Percentiles rank a stretch among this genome's conserved stretches.
Evolutionary conservation across 345 rosid genomes (phyloP).

Genomic region (Rhodamnia rubescens): DNA sequence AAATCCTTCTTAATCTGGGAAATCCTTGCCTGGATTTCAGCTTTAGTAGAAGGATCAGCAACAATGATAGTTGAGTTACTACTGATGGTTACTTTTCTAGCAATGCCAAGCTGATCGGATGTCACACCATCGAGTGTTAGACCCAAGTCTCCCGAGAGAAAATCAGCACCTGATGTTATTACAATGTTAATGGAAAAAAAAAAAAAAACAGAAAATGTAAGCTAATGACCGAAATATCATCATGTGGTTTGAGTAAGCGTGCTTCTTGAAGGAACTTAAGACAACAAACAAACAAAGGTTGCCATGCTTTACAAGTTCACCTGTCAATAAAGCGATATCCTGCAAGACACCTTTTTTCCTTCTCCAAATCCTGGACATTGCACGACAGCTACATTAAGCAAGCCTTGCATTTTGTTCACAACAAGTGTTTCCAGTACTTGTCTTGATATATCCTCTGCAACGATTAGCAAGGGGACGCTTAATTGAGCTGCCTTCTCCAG

Average conservation of each 20-base stretch:
- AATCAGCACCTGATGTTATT: slow-evolving; percentile 54
- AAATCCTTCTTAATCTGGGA: slow-evolving; percentile 84
- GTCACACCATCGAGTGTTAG: slow-evolving; percentile 37
- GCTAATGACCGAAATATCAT: not conserved
- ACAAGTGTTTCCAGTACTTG: slow-evolving; percentile 62
- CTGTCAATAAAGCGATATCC: slow-evolving; percentile 85
- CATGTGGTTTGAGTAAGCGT: not conserved
- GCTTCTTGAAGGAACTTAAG: not conserved
- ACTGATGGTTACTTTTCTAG: slow-evolving; percentile 53
- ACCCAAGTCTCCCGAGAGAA: slow-evolving; percentile 66
- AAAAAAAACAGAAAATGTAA: not conserved
- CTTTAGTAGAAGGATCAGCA: slow-evolving; percentile 67
- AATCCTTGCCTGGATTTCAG: slow-evolving; percentile 79
- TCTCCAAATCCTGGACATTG: slow-evolving; percentile 72
- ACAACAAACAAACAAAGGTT: not conserved
- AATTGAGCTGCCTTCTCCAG: slow-evolving; percentile 68
- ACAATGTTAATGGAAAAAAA: not conserved
- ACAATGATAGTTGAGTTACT: slow-evolving; percentile 67
- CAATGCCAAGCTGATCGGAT: slow-evolving; percentile 82
- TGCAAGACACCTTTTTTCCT: slow-evolving; percentile 76
- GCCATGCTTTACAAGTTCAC: slow-evolving; percentile 14
- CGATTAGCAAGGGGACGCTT: slow-evolving; percentile 67
- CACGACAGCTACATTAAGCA: slow-evolving; percentile 73
- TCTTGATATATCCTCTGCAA: slow-evolving; percentile 67
- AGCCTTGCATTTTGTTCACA: slow-evolving; percentile 63